A percentile compares a stretch with the other conserved stretches of the same genome.
These are phyloP conservation scores for Novymonas esmeraldas DNA, from an alignment of 208 protist genomes.

Conservation along the genomic window DNA sequence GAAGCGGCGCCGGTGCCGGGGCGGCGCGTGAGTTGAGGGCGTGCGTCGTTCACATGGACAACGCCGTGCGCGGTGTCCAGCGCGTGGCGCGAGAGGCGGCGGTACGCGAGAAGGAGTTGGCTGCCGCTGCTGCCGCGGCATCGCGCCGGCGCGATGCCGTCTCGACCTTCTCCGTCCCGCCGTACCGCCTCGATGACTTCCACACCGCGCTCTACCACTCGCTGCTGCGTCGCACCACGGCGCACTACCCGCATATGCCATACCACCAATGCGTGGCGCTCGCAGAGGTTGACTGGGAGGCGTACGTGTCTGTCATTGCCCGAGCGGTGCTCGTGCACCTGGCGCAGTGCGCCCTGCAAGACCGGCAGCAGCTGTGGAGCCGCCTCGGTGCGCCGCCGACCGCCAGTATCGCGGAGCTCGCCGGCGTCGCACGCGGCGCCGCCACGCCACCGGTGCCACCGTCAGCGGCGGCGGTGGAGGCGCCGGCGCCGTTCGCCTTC, in stretches of 20 bases:
- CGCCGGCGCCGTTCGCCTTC: constrained; percentile 21
- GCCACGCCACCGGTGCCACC: background rate
- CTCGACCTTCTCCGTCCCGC: constrained; percentile 17
- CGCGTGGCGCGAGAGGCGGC: background rate
- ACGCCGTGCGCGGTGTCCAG: background rate
- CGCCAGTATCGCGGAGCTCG: constrained; percentile 14
- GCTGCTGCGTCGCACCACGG: constrained; percentile 33
- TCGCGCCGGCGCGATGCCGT: background rate
- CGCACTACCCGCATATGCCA: constrained; percentile 30
- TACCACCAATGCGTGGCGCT: constrained; percentile 54
- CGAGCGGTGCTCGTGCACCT: constrained; percentile 46
- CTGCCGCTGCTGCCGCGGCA: background rate
- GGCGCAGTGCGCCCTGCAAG: constrained; percentile 27
- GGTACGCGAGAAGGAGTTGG: background rate
- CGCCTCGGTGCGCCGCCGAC: background rate
- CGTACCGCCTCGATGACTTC: constrained; percentile 29
- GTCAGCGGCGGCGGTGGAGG: background rate
- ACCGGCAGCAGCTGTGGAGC: background rate
- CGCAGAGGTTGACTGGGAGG: constrained; percentile 60
- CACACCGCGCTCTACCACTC: constrained; percentile 24
- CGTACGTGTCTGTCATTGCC: constrained; percentile 67
- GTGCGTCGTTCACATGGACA: constrained; percentile 21
- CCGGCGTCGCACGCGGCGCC: background rate
- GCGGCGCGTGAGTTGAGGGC: constrained; percentile 14
- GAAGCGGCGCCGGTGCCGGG: background rate